These are phyloP conservation scores for Vitis hybrid DNA, from an alignment of 177 flowering plant species.

Conservation along the genomic window DNA sequence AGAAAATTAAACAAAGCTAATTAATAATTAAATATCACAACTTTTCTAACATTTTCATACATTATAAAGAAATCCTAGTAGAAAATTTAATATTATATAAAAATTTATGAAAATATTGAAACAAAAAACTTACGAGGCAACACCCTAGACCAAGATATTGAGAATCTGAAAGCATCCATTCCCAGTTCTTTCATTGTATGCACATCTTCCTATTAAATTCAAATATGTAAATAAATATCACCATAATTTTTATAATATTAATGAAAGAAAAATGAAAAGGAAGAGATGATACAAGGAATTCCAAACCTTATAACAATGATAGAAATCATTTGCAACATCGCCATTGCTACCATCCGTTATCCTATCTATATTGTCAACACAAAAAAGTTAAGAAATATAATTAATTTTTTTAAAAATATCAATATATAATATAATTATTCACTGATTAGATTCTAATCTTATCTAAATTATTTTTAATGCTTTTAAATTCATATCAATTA, in stretches of 20 bases:
- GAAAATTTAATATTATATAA: not conserved
- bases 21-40: too few relatives aligned
- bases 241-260: not conserved
- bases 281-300: not conserved
- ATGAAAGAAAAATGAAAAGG: not conserved
- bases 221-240: not conserved
- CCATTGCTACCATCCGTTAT: constrained; percentile 19
- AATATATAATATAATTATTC: not conserved
- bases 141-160: constrained; percentile 37
- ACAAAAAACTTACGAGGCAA: constrained; percentile 18
- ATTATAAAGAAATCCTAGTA: not conserved
- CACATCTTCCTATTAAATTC: constrained; percentile 21
- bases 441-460: too few relatives aligned
- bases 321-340: constrained; percentile 20
- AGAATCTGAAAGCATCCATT: constrained; percentile 28
- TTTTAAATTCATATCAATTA: too few relatives aligned
- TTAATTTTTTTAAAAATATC: not conserved
- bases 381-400: not conserved
- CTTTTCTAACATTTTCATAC: too few relatives aligned
- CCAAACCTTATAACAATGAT: constrained; percentile 24
- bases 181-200: constrained; percentile 18
- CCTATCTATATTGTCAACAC: constrained; percentile 7
- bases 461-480: too few relatives aligned
- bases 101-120: too few relatives aligned
- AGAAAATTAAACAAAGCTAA: too few relatives aligned